Evolutionary conservation across 148 eudicot species (phyloP), one percentile per base, ranked within the genome.

Genomic region (Rhododendron williamsianum): DNA sequence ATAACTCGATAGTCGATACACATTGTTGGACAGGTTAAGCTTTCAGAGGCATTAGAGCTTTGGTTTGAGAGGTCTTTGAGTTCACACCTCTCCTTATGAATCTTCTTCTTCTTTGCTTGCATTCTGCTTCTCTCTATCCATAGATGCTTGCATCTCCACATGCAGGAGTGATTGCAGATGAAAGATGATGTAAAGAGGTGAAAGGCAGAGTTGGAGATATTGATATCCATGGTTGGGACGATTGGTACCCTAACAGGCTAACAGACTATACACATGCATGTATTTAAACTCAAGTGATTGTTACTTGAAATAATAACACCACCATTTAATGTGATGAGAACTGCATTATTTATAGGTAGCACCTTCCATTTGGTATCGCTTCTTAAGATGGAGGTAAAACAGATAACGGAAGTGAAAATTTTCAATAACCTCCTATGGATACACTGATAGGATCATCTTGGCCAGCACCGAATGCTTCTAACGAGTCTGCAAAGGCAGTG

Each of bases 381-480:
- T n/a, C 45, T 60, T 84, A 35, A 84, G 49, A 51, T 52, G 74
- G 54, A 65, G 71, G 45, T 48, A 49, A 65, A 45, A 46, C 48
- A 46, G 35, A 27, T 15, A 49, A 30, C 16, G 4, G 63, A 35
- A 23, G 88, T 41, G 52, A 80, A 13, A 65, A 63, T 74, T 23
- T 69, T 56, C 76, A 83, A 88, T 76, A 90, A 96, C 99, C 99
- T 91, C 99, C 99, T 77, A 95, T 88, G 67, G 98, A 96, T 87
- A 94, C 95, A 81, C 99, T 94, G 80, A 95, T 87, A 87, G 96
- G 99, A 90, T 96, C 99, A 79, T 96, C 99, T 87, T 88, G 90
- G 82, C 96, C 99, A 78, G 97, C 97, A 58, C 97, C 94, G 87
- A 96, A 96, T 76, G 95, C 90, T 89, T 95, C 97, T 72, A 96